Conservation (phyloP, 129 eudicot species). For the Ambrosia artemisiifolia region DNA sequence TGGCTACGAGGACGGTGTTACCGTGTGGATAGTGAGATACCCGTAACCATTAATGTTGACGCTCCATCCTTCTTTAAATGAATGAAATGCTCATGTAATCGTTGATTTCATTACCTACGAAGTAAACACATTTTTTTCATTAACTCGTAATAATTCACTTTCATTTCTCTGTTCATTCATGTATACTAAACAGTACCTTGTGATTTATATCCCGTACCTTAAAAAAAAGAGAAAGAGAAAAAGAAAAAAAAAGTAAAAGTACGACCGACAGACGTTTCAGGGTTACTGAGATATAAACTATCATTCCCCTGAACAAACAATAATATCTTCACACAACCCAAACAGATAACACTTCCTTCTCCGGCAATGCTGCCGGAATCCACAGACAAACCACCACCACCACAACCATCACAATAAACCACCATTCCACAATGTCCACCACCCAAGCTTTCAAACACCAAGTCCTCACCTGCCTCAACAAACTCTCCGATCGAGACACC, state of each 20-base stretch:
- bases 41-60: too few species aligned
- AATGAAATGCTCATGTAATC: too few species aligned
- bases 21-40: too few species aligned
- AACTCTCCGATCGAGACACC: slow-evolving; percentile 79
- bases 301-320: neutral
- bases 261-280: neutral
- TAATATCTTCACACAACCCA: neutral
- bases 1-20: too few species aligned
- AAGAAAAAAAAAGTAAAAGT: neutral
- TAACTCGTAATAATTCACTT: too few species aligned
- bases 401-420: slow-evolving; percentile 6
- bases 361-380: slow-evolving; percentile 50
- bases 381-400: slow-evolving; percentile 43
- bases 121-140: too few species aligned
- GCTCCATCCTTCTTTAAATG: too few species aligned
- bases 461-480: slow-evolving; percentile 60
- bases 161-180: too few species aligned
- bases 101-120: too few species aligned
- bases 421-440: slow-evolving; percentile 36
- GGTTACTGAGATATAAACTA: neutral
- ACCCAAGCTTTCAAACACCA: slow-evolving; percentile 66
- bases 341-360: slow-evolving; percentile 1
- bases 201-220: too few species aligned
- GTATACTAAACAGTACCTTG: too few species aligned
- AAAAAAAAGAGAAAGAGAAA: too few species aligned